Percentiles rank a stretch among this genome's conserved stretches.
Conservation (phyloP, 2,329 filamentous ascomycete species). For the Raffaelea ambrosiae region DNA sequence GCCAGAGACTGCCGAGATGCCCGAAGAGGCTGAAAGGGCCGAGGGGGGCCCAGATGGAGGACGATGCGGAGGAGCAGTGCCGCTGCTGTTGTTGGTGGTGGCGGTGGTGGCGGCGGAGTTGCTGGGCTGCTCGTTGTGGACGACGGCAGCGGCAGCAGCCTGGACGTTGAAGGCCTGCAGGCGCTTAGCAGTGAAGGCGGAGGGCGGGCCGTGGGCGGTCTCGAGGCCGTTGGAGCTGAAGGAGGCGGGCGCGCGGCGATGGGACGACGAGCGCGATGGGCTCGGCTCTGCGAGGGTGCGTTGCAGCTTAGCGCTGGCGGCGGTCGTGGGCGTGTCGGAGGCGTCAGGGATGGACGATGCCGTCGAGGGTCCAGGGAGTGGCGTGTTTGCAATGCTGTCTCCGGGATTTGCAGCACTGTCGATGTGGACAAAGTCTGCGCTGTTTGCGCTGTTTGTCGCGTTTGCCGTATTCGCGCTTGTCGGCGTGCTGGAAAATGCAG, state of each 20-base stretch:
- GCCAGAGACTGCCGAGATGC: neutral
- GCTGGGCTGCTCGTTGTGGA: slow-evolving; percentile 4
- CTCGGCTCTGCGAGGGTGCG: slow-evolving; percentile 18
- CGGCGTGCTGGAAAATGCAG: too few relatives aligned
- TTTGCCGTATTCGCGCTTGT: neutral
- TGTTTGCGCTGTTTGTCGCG: slow-evolving; percentile 20
- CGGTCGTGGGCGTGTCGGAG: neutral
- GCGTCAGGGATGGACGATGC: neutral
- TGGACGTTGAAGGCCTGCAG: slow-evolving; percentile 18
- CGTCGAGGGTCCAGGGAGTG: too few relatives aligned
- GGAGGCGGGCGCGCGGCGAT: slow-evolving; percentile 30
- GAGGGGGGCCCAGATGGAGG: neutral
- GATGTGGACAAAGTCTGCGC: slow-evolving; percentile 3
- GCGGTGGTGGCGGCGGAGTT: neutral
- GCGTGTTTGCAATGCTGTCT: neutral
- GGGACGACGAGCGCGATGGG: slow-evolving; percentile 15
- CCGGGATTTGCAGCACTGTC: neutral
- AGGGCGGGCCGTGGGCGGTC: slow-evolving; percentile 20
- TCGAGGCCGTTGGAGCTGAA: slow-evolving; percentile 26
- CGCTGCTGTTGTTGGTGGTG: neutral
- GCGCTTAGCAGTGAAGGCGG: slow-evolving; percentile 23
- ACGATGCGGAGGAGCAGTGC: slow-evolving; percentile 10
- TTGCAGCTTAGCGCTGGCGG: slow-evolving; percentile 13
- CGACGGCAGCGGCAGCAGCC: slow-evolving; percentile 15
- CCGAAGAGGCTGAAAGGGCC: neutral